These are phyloP conservation scores for Anthracocystis panici-leucophaei DNA, from an alignment of 1,284 basidiomycete genomes.

Conservation along the genomic window DNA sequence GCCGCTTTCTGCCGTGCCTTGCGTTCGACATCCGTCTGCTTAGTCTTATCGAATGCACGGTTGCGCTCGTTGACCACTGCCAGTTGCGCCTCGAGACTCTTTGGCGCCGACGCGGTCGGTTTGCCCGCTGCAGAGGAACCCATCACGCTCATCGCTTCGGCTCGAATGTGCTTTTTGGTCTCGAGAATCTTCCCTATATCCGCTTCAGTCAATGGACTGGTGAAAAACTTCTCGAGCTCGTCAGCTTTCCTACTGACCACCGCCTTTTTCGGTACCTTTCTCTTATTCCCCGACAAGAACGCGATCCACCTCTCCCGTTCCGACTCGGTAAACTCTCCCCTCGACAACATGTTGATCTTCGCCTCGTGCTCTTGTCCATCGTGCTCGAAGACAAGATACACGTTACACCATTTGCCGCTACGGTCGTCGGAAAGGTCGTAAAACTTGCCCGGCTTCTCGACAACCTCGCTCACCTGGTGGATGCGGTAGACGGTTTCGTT, in stretches of 20 bases:
- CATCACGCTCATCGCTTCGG: slow-evolving; percentile 38
- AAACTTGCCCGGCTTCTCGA: slow-evolving; percentile 74
- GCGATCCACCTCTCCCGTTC: slow-evolving; percentile 59
- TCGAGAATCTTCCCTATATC: slow-evolving; percentile 57
- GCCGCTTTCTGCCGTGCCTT: slow-evolving; percentile 72
- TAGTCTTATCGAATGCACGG: slow-evolving; percentile 81
- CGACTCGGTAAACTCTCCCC: slow-evolving; percentile 46
- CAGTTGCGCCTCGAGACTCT: slow-evolving; percentile 74
- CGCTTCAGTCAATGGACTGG: slow-evolving; percentile 52
- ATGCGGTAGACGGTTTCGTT: slow-evolving; percentile 81
- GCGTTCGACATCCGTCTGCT: slow-evolving; percentile 81
- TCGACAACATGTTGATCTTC: slow-evolving; percentile 39
- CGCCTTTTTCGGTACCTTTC: slow-evolving; percentile 33
- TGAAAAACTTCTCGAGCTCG: slow-evolving; percentile 54
- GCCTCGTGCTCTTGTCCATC: slow-evolving; percentile 47
- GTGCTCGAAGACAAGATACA: slow-evolving; percentile 53
- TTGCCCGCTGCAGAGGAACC: neutral
- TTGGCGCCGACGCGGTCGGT: neutral
- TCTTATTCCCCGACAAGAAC: slow-evolving; percentile 11
- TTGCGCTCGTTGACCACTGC: slow-evolving; percentile 89
- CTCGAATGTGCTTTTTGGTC: slow-evolving; percentile 45
- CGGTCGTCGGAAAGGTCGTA: slow-evolving; percentile 78
- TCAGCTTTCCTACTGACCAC: slow-evolving; percentile 46
- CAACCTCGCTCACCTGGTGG: slow-evolving; percentile 79
- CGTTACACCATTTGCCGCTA: slow-evolving; percentile 57